Evolutionary conservation across 2,329 filamentous ascomycete genomes (phyloP).

Genomic region (Sporothrix brasiliensis): DNA sequence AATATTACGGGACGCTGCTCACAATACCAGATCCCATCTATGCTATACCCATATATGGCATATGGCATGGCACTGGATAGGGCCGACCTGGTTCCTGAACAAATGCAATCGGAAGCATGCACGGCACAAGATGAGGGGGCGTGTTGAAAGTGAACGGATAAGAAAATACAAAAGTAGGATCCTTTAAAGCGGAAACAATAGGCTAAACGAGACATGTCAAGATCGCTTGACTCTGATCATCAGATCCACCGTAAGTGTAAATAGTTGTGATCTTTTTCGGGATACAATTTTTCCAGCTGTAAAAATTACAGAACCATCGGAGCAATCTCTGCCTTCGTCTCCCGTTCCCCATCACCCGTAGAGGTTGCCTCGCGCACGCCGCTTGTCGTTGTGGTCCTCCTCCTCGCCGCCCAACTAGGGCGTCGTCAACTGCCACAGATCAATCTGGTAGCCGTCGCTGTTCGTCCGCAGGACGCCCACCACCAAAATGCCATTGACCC

Average conservation of each 20-base stretch:
- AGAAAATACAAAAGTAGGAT: background rate
- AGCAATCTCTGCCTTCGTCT: background rate
- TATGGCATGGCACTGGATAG: background rate
- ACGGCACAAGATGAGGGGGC: background rate
- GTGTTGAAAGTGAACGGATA: background rate
- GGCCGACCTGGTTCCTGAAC: constrained; percentile 19
- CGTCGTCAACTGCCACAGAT: constrained; percentile 40
- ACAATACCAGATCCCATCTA: background rate
- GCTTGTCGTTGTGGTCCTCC: background rate
- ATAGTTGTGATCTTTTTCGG: background rate
- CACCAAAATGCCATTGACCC: constrained; percentile 42
- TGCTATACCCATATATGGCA: background rate
- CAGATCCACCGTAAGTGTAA: background rate
- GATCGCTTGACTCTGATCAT: background rate
- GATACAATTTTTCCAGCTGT: no score
- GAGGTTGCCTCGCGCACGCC: no score
- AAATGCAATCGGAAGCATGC: background rate
- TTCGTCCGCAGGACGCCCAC: constrained; percentile 38
- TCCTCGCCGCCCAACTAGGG: background rate
- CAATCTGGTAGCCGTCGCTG: constrained; percentile 38
- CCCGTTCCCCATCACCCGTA: background rate
- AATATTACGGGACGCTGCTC: background rate
- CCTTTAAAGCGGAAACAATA: constrained; percentile 16
- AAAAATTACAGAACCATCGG: background rate
- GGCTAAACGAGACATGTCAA: constrained; percentile 4